Evolutionary conservation across 139 green algal species (phyloP).

Genomic region (Coelastrella sp.): DNA sequence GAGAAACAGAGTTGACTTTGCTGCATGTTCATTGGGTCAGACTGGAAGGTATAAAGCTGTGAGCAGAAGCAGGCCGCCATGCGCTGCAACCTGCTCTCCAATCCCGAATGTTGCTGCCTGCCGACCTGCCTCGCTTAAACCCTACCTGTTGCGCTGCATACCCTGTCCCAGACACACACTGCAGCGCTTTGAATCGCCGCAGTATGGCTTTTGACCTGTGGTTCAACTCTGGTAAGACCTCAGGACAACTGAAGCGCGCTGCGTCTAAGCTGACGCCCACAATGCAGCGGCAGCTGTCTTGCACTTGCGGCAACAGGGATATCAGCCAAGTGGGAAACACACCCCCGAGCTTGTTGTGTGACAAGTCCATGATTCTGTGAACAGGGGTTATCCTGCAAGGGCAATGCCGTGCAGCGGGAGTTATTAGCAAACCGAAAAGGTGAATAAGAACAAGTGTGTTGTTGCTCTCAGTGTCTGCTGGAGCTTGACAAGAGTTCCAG

Average conservation of each 20-base stretch:
- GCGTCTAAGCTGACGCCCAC: constrained; percentile 29
- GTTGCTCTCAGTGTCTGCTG: too few species aligned
- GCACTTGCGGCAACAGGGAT: constrained; percentile 1
- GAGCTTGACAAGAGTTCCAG: too few species aligned
- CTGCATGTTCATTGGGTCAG: too few species aligned
- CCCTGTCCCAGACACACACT: neutral
- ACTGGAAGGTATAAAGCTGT: too few species aligned
- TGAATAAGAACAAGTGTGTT: too few species aligned
- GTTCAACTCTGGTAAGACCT: neutral
- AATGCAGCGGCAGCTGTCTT: neutral
- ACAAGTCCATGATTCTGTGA: constrained; percentile 23
- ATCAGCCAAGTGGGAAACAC: constrained; percentile 35
- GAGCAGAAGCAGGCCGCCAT: too few species aligned
- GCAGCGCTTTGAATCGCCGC: constrained; percentile 20
- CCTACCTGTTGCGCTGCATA: constrained; percentile 14
- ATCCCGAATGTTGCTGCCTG: too few species aligned
- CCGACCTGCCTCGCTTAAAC: neutral
- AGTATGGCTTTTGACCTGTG: neutral
- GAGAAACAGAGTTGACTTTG: too few species aligned
- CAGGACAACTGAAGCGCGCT: neutral
- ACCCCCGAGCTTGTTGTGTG: constrained; percentile 11
- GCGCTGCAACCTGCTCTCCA: too few species aligned
- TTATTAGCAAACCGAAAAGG: too few species aligned
- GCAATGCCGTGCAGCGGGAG: too few species aligned
- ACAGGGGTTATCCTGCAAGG: constrained; percentile 21